Evolutionary conservation across 225 moss, liverwort and hornwort genomes (phyloP).

Genomic region (Polytrichum commune): DNA sequence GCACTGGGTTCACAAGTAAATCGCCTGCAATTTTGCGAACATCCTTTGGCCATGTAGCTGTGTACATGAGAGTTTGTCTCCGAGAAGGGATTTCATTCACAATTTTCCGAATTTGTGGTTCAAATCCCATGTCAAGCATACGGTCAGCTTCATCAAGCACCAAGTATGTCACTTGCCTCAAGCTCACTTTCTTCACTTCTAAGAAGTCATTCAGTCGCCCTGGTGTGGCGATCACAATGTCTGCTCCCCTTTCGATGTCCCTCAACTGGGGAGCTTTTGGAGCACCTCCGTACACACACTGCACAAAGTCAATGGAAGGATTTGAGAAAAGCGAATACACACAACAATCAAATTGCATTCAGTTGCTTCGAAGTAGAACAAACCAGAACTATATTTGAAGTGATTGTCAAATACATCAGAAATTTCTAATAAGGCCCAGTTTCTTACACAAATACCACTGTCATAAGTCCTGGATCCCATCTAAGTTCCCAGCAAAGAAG

Average conservation of each 20-base stretch:
- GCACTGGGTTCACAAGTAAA: constrained; percentile 78
- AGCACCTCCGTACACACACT: constrained; percentile 99
- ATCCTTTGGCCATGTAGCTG: constrained; percentile 97
- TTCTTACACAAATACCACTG: not conserved
- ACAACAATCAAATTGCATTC: no score
- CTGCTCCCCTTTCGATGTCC: constrained; percentile 91
- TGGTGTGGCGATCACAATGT: constrained; percentile 89
- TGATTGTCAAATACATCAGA: no score
- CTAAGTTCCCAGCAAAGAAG: not conserved
- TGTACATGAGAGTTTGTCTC: constrained; percentile 95
- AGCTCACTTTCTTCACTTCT: constrained; percentile 92
- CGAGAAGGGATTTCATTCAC: constrained; percentile 86
- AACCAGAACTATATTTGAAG: no score
- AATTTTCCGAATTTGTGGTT: constrained; percentile 96
- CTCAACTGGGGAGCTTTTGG: constrained; percentile 90
- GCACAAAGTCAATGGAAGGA: constrained; percentile 7
- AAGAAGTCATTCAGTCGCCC: constrained; percentile 91
- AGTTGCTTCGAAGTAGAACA: no score
- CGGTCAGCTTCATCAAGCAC: constrained; percentile 95
- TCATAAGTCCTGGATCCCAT: not conserved
- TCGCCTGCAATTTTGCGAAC: constrained; percentile 97
- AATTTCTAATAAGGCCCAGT: no score
- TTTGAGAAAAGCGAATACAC: no score
- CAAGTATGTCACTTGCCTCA: constrained; percentile 80
- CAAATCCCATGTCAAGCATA: constrained; percentile 99